These are phyloP conservation scores for Ustilago cynodontis DNA, from an alignment of 1,284 basidiomycete species.

Conservation along the genomic window DNA sequence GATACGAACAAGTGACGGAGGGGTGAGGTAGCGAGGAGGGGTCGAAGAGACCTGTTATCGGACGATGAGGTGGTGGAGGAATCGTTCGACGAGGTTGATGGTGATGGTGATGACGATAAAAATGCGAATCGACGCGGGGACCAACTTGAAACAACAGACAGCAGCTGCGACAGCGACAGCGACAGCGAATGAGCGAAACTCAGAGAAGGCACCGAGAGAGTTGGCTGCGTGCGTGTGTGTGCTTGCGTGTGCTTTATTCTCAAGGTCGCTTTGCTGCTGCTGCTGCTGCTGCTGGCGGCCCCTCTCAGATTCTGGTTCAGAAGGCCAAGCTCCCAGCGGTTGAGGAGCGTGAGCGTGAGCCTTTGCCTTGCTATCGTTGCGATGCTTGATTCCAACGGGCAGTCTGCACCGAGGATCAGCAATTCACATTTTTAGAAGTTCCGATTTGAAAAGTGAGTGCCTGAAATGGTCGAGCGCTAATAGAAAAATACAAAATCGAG, in stretches of 20 bases:
- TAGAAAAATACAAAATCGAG: background rate
- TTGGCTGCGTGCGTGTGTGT: slow-evolving; percentile 9
- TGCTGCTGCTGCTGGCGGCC: slow-evolving; percentile 21
- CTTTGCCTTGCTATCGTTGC: slow-evolving; percentile 10
- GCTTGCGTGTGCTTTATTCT: slow-evolving; percentile 2
- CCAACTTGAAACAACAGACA: slow-evolving; percentile 19
- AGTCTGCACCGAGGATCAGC: background rate
- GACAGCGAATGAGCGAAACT: slow-evolving; percentile 21
- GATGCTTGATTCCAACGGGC: slow-evolving; percentile 3
- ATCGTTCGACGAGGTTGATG: slow-evolving; percentile 24
- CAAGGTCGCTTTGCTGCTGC: background rate
- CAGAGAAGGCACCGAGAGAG: slow-evolving; percentile 5
- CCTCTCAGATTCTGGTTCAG: slow-evolving; percentile 9
- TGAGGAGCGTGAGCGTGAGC: background rate
- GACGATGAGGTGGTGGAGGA: background rate
- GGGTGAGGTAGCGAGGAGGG: background rate
- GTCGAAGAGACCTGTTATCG: slow-evolving; percentile 10
- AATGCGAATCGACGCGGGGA: slow-evolving; percentile 33
- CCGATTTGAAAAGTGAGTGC: background rate
- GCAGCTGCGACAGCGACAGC: background rate
- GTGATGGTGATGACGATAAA: slow-evolving; percentile 25
- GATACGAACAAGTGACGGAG: slow-evolving; percentile 29
- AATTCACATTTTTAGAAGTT: background rate
- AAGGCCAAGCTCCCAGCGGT: slow-evolving; percentile 15
- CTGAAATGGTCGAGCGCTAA: background rate